A percentile compares a stretch with the other conserved stretches of the same genome.
phyloP scores from a whole-genome alignment of 108 stramenopile genomes.

The Stephanodiscus minutulus region DNA sequence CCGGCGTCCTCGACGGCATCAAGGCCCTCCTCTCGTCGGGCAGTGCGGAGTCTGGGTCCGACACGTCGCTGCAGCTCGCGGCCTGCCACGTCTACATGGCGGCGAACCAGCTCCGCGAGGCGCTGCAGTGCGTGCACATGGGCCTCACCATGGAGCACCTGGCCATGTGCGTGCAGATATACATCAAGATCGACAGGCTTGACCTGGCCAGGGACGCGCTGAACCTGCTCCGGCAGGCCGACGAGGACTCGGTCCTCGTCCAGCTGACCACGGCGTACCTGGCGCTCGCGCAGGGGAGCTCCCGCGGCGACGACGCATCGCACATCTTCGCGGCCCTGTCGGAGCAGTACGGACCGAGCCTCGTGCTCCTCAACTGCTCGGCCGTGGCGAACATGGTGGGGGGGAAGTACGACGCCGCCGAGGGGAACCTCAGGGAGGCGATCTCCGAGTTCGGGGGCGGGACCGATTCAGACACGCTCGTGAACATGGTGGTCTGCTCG shows the following conservation, averaged over 20 bases:
- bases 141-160: conserved; percentile 91
- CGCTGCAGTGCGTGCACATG: conserved; percentile 85
- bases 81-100: conserved; percentile 87
- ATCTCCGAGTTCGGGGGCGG: conserved; percentile 57
- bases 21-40: conserved; percentile 55
- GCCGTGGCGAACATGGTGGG: conserved; percentile 90
- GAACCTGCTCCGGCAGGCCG: conserved; percentile 68
- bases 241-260: conserved; percentile 96
- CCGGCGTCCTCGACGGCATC: conserved; percentile 42
- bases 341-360: conserved; percentile 93
- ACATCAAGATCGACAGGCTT: conserved; percentile 91
- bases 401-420: conserved; percentile 87
- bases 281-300: conserved; percentile 82
- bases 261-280: conserved; percentile 88
- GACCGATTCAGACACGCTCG: conserved; percentile 84
- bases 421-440: conserved; percentile 77
- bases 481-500: conserved; percentile 88
- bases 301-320: conserved; percentile 80
- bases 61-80: conserved; percentile 82
- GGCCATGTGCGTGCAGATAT: conserved; percentile 85
- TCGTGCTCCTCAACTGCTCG: conserved; percentile 86
- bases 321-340: conserved; percentile 87
- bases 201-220: conserved; percentile 87
- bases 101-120: conserved; percentile 87
- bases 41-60: conserved; percentile 45